These are phyloP conservation scores for Dalbergia cochinchinensis DNA, from an alignment of 306 rosid genomes.

Conservation along the genomic window DNA sequence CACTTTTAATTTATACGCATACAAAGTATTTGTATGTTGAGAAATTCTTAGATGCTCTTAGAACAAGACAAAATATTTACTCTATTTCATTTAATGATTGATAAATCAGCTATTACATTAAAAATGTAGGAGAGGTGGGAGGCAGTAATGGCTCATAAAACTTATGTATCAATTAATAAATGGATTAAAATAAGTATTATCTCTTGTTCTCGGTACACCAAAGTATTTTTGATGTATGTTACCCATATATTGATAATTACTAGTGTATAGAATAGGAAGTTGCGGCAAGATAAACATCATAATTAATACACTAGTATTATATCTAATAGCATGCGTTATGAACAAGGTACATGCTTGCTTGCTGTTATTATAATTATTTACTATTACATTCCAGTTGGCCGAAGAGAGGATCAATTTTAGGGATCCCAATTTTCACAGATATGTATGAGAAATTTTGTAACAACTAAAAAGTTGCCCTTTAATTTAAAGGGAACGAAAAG, in stretches of 20 bases:
- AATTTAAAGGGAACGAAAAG: neutral
- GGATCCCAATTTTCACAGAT: conserved; percentile 17
- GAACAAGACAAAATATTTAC: no score
- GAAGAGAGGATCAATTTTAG: neutral
- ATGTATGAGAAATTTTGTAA: neutral
- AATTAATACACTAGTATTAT: neutral
- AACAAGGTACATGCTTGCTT: neutral
- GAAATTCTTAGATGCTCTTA: no score
- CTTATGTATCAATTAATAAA: no score
- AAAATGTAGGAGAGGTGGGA: no score
- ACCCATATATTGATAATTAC: neutral
- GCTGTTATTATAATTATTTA: neutral
- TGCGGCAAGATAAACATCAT: neutral
- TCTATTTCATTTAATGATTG: no score
- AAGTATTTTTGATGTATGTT: no score
- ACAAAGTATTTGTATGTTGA: no score
- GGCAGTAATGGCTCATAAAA: no score
- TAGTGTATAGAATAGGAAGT: neutral
- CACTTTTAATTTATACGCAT: neutral
- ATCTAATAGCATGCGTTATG: neutral
- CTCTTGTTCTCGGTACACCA: no score
- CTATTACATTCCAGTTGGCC: neutral
- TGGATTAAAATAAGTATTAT: no score
- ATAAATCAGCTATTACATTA: no score
- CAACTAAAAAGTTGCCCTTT: neutral